Percentiles rank a stretch among this genome's conserved stretches.
Conservation (phyloP, 2,329 filamentous ascomycete species). For the Paraphoma chrysanthemicola region DNA sequence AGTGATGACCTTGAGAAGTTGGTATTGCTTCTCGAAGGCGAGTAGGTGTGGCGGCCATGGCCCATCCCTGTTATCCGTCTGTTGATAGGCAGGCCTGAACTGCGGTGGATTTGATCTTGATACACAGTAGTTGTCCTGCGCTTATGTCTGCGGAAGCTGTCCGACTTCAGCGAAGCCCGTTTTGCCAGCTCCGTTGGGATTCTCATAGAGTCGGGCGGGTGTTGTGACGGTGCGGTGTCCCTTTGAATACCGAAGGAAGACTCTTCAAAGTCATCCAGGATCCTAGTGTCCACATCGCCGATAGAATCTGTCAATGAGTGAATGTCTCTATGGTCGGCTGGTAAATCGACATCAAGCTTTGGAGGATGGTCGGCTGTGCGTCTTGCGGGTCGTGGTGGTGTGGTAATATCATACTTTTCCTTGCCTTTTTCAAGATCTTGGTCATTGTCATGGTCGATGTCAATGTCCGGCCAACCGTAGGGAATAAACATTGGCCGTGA, state of each 20-base stretch:
- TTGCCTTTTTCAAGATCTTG: constrained; percentile 50
- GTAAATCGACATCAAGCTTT: constrained; percentile 45
- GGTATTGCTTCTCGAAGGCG: constrained; percentile 34
- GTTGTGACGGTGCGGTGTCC: constrained; percentile 44
- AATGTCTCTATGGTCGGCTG: constrained; percentile 31
- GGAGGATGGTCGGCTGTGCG: constrained; percentile 46
- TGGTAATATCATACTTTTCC: constrained; percentile 17
- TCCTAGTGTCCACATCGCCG: constrained; percentile 46
- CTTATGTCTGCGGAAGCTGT: constrained; percentile 37
- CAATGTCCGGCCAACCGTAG: constrained; percentile 31
- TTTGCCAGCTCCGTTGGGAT: constrained; percentile 50
- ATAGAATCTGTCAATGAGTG: constrained; percentile 50
- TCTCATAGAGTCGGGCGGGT: constrained; percentile 53
- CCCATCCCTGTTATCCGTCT: constrained; percentile 39
- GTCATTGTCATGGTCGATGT: constrained; percentile 9
- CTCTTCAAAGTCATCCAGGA: constrained; percentile 47
- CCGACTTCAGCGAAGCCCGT: constrained; percentile 41
- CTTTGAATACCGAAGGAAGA: constrained; percentile 47
- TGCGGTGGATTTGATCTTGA: constrained; percentile 31
- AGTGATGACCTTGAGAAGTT: constrained; percentile 26
- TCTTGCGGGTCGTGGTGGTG: constrained; percentile 6
- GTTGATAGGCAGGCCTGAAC: constrained; percentile 38
- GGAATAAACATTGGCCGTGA: constrained; percentile 50
- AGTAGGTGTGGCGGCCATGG: constrained; percentile 39
- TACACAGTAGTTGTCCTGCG: constrained; percentile 32